Evolutionary conservation across 768 basidiomycete genomes (phyloP).

Genomic region (Psilocybe sp.): DNA sequence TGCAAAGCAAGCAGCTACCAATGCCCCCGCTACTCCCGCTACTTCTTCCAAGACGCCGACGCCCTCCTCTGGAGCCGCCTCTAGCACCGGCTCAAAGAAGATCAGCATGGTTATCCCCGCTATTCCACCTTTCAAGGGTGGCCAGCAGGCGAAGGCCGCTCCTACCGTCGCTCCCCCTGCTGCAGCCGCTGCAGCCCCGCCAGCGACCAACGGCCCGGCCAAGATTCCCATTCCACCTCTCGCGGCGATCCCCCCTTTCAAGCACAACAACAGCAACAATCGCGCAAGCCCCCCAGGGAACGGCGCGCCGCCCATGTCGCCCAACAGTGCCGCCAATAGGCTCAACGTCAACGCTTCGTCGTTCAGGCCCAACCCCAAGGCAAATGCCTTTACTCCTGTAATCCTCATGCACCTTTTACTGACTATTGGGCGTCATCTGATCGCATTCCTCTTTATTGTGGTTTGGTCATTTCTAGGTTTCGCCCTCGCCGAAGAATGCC

Average conservation of each 20-base stretch:
- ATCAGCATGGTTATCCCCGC: constrained; percentile 80
- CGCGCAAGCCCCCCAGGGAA: constrained; percentile 12
- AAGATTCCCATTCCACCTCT: too few species aligned
- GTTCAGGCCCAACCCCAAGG: constrained; percentile 87
- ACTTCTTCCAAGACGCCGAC: background rate
- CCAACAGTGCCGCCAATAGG: constrained; percentile 52
- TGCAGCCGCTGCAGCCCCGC: constrained; percentile 8
- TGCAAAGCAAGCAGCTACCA: constrained; percentile 12
- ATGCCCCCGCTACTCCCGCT: constrained; percentile 3
- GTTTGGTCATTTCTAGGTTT: constrained; percentile 32
- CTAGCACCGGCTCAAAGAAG: constrained; percentile 40
- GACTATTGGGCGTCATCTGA: constrained; percentile 17
- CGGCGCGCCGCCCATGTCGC: constrained; percentile 38
- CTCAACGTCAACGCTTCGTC: constrained; percentile 89
- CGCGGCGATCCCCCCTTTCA: too few species aligned
- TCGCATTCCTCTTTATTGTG: constrained; percentile 16
- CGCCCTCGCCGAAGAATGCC: constrained; percentile 42
- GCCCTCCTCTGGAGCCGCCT: constrained; percentile 18
- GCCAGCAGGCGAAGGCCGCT: constrained; percentile 23
- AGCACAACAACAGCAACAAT: constrained; percentile 14
- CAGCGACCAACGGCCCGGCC: constrained; percentile 8
- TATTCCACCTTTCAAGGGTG: constrained; percentile 89
- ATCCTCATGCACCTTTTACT: constrained; percentile 25
- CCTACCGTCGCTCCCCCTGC: constrained; percentile 25
- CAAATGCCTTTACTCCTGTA: constrained; percentile 72